A percentile compares a stretch with the other conserved stretches of the same genome.
Conservation (phyloP, 106 monocot species). For the Triglochin maritima region DNA sequence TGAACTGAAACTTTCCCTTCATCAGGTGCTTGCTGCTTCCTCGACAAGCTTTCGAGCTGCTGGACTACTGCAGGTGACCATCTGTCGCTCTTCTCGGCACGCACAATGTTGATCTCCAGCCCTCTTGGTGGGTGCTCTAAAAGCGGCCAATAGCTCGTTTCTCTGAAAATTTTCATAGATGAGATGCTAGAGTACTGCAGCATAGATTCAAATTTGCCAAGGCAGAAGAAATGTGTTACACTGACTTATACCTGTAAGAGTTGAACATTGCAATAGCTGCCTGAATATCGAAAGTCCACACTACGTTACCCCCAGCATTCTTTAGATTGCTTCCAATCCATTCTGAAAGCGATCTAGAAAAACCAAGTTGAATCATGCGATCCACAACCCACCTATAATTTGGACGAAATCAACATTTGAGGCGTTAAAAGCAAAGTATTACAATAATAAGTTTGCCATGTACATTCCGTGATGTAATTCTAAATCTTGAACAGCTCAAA, state of each 20-base stretch:
- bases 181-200: too few species aligned
- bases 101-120: constrained; percentile 59
- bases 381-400: constrained; percentile 84
- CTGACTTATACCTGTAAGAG: constrained; percentile 49
- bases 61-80: constrained; percentile 41
- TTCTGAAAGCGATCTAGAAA: constrained; percentile 73
- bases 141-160: constrained; percentile 63
- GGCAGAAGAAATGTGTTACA: too few species aligned
- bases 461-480: too few species aligned
- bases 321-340: constrained; percentile 94
- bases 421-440: too few species aligned
- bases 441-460: too few species aligned
- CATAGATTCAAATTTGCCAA: too few species aligned
- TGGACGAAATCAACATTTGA: neutral
- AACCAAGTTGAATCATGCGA: constrained; percentile 67
- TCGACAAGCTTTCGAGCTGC: constrained; percentile 33
- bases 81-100: constrained; percentile 80
- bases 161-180: constrained; percentile 28
- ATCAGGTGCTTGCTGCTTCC: constrained; percentile 13
- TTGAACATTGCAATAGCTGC: constrained; percentile 77
- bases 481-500: too few species aligned
- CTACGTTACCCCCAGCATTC: constrained; percentile 46
- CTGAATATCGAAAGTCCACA: constrained; percentile 78
- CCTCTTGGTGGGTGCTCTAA: constrained; percentile 77
- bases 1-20: constrained; percentile 61